Base-by-base conservation (phyloP, 225 moss, liverwort and hornwort species). In the Bryoerythrophyllum caledonicum region DNA sequence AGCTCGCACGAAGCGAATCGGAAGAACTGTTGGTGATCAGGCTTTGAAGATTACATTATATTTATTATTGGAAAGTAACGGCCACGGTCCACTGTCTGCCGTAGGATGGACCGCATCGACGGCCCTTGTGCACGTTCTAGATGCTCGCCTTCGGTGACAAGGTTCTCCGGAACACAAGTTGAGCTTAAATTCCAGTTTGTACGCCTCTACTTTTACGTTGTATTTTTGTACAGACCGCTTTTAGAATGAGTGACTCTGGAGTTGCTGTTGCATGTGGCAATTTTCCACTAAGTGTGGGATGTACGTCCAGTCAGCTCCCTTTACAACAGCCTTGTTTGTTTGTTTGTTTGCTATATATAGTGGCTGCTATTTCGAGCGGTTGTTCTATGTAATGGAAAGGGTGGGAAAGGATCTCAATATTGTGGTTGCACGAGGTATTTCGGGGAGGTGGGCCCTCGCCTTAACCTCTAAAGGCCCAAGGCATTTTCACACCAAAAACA, bases 91-190 rank as follows among this genome's bases (percentile, higher is more conserved):
- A 27, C 61, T 0, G 16, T 16, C 4, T 2, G 64, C 48, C 76
- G 49, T 68, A 5, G 2, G 76, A 76, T 68, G 37, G 15, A 5
- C 2, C 2, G 8, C 8, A 76, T 68, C 76, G 68, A 60, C 68
- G 76, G 76, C 25, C 21, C 3, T 0, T 0, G 15, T 28, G 15
- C 12, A 60, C 13, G 24, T 76, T 75, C 76, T 76, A 76, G 76
- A 68, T 48, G 48, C 67, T 68, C 7, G 46, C 76, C 35, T 59
- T 25, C 3, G 2, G 19, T 37, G 48, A 17, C 56, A 26, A 58
- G 44, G 67, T 15, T 66, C 30, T 51, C 13, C 16, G 9, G 1
- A 5, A 11, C 4, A 2, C 58, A 71, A 70, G 56, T 70, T 63
- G 52, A 35, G 73, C 21, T 17, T 13, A 15, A 0, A 26, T 52